These are phyloP conservation scores for Saturnispora silvae DNA, from an alignment of 805 yeast genomes.

Conservation along the genomic window DNA sequence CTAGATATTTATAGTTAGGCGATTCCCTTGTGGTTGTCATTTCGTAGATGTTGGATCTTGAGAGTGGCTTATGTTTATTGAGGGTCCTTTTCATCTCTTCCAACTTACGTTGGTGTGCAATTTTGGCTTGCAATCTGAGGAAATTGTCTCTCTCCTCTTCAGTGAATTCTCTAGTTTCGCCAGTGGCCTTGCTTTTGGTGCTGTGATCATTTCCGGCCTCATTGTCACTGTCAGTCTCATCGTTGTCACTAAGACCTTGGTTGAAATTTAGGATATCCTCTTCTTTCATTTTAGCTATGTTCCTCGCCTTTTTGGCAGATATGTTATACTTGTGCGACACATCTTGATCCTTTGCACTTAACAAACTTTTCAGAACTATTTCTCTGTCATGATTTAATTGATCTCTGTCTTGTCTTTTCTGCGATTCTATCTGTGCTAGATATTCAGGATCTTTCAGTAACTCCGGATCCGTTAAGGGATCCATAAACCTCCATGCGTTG, in stretches of 20 bases:
- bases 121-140: conserved; percentile 10
- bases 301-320: too few relatives aligned
- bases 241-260: not conserved
- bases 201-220: not conserved
- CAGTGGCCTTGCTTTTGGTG: not conserved
- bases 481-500: conserved; percentile 25
- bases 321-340: too few relatives aligned
- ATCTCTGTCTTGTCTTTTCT: conserved; percentile 5
- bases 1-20: conserved; percentile 10
- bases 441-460: conserved; percentile 17
- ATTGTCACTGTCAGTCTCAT: conserved; percentile 1
- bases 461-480: conserved; percentile 11
- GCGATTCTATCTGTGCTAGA: conserved; percentile 8
- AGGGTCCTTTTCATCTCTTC: conserved; percentile 8
- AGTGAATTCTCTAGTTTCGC: conserved; percentile 11
- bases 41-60: conserved; percentile 9
- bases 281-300: too few relatives aligned
- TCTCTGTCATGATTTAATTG: too few relatives aligned
- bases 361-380: too few relatives aligned
- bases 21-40: conserved; percentile 10
- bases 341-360: too few relatives aligned
- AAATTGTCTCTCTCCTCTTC: conserved; percentile 12
- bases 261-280: conserved; percentile 1
- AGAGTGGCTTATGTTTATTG: conserved; percentile 1
- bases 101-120: conserved; percentile 13